Evolutionary conservation across 495 filamentous ascomycete genomes (phyloP).

Genomic region (Physcia stellaris): DNA sequence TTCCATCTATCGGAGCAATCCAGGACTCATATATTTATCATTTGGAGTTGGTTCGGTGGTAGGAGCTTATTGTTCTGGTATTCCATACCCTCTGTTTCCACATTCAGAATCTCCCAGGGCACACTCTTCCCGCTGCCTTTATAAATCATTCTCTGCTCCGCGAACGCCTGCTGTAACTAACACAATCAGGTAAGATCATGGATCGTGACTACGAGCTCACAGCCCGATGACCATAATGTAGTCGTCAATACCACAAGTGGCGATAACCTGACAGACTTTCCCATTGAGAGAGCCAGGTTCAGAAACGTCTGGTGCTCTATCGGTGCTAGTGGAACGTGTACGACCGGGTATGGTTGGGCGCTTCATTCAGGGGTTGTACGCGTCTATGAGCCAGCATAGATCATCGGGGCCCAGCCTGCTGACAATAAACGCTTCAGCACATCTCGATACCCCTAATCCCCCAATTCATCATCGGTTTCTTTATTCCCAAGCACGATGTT

Average conservation of each 20-base stretch:
- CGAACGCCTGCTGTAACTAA: not conserved
- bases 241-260: conserved; percentile 6
- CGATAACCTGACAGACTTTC: conserved; percentile 26
- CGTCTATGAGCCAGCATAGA: not conserved
- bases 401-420: not conserved
- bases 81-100: not conserved
- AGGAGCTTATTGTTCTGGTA: not conserved
- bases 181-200: conserved; percentile 7
- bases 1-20: conserved; percentile 33
- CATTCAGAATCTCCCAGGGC: conserved; percentile 9
- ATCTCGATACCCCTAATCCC: not conserved
- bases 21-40: conserved; percentile 39
- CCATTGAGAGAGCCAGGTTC: conserved; percentile 36
- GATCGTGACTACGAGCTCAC: conserved; percentile 13
- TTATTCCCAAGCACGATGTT: too few species aligned
- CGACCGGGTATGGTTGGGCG: conserved; percentile 37
- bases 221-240: conserved; percentile 5
- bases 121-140: too few species aligned
- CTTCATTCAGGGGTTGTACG: not conserved
- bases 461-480: conserved; percentile 1
- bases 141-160: too few species aligned
- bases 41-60: conserved; percentile 34
- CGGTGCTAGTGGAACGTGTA: conserved; percentile 20
- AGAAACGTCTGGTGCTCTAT: conserved; percentile 27
- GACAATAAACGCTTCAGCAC: not conserved